These are phyloP conservation scores for Lentinula detonsa DNA, from an alignment of 768 basidiomycete species.

Conservation along the genomic window DNA sequence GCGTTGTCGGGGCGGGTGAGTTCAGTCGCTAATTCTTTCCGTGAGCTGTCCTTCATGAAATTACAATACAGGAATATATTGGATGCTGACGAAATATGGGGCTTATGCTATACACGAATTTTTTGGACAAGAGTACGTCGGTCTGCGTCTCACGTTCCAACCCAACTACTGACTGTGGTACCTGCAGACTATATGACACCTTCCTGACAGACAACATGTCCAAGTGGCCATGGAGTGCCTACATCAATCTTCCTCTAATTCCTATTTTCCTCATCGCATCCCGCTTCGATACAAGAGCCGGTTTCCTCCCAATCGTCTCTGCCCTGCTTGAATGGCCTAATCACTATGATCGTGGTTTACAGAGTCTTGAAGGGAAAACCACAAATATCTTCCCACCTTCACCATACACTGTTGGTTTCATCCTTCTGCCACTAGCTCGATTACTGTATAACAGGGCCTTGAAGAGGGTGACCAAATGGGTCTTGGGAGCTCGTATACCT, in stretches of 20 bases:
- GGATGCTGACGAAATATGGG: constrained; percentile 61
- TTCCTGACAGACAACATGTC: constrained; percentile 63
- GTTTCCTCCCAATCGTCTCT: constrained; percentile 33
- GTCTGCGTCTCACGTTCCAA: neutral
- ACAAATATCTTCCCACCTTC: constrained; percentile 49
- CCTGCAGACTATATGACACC: constrained; percentile 50
- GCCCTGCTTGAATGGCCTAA: constrained; percentile 43
- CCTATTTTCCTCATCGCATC: constrained; percentile 63
- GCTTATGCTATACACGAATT: constrained; percentile 66
- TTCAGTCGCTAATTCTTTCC: constrained; percentile 5
- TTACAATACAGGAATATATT: constrained; percentile 31
- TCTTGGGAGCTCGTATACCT: constrained; percentile 30
- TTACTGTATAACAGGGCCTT: constrained; percentile 37
- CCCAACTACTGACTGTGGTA: neutral
- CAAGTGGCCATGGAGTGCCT: constrained; percentile 75
- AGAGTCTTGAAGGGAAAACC: constrained; percentile 12
- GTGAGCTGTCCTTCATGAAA: neutral
- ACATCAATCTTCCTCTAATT: constrained; percentile 67
- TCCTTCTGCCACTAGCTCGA: constrained; percentile 44
- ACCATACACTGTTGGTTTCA: constrained; percentile 47
- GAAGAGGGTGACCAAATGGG: constrained; percentile 32
- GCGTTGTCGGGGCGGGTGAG: constrained; percentile 57
- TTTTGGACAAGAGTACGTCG: constrained; percentile 57
- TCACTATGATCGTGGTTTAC: constrained; percentile 12
- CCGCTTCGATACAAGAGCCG: constrained; percentile 36